Evolutionary conservation across 202 grass and related monocot genomes (phyloP).

Genomic region (Saccharum hybrid): DNA sequence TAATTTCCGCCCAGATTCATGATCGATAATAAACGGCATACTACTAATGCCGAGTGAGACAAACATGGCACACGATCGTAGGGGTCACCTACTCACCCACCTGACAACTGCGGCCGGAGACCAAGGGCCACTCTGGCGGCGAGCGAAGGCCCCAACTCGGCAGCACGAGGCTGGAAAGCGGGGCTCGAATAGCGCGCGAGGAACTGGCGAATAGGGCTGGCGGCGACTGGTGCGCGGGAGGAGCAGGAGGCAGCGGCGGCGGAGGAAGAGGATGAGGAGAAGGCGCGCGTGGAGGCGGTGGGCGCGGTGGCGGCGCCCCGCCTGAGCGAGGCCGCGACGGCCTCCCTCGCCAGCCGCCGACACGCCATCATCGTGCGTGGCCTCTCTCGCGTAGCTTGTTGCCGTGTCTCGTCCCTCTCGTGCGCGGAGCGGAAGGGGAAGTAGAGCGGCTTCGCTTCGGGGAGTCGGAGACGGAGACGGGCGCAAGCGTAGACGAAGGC

Average conservation of each 20-base stretch:
- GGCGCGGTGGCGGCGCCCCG: not conserved
- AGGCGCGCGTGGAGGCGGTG: constrained; percentile 1
- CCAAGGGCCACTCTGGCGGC: not conserved
- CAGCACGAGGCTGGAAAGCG: constrained; percentile 26
- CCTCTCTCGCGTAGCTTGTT: not conserved
- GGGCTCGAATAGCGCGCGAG: constrained; percentile 12
- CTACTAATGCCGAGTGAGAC: not conserved
- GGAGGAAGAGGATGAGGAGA: not conserved
- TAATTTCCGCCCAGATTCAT: not conserved
- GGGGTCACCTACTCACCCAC: constrained; percentile 34
- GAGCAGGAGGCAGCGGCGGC: not conserved
- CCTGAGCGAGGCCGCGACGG: constrained; percentile 5
- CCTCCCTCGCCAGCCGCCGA: constrained; percentile 34
- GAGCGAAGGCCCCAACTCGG: constrained; percentile 30
- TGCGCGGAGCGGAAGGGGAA: not conserved
- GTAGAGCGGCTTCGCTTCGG: not conserved
- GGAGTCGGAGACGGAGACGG: not conserved
- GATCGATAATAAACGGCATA: not conserved
- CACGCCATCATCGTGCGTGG: constrained; percentile 40
- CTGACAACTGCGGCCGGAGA: constrained; percentile 31
- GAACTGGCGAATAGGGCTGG: constrained; percentile 17
- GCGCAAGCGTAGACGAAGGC: not conserved
- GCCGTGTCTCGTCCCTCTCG: not conserved
- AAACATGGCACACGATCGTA: not conserved
- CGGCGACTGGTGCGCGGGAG: not conserved